Conservation (phyloP, 129 eudicot species). For the Solidago caesia region DNA sequence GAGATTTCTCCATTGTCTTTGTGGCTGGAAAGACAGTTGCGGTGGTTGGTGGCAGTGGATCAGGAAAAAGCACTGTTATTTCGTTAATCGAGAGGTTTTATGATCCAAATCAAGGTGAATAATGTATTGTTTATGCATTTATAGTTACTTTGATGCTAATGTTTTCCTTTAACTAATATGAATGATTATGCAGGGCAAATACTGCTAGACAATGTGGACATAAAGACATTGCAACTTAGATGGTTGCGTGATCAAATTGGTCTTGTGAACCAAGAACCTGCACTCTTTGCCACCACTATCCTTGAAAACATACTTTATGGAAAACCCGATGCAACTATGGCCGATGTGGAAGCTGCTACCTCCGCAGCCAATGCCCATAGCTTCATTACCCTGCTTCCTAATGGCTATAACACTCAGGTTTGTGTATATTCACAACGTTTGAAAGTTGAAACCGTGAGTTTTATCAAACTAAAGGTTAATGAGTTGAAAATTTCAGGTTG, state of each 20-base stretch:
- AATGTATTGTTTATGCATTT: background rate
- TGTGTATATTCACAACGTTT: background rate
- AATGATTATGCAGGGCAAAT: constrained; percentile 58
- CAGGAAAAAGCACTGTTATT: constrained; percentile 96
- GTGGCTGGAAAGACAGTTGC: constrained; percentile 98
- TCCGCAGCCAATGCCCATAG: constrained; percentile 95
- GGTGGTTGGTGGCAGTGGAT: constrained; percentile 97
- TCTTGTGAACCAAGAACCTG: constrained; percentile 96
- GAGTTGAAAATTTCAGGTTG: constrained; percentile 50
- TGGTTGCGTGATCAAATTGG: constrained; percentile 95
- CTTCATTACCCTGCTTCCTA: constrained; percentile 85
- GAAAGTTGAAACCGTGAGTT: background rate
- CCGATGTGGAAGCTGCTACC: constrained; percentile 87
- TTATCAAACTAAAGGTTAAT: background rate
- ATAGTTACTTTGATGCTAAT: background rate
- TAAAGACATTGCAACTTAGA: constrained; percentile 68
- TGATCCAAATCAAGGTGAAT: constrained; percentile 86
- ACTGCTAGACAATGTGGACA: constrained; percentile 80
- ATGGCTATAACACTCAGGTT: constrained; percentile 84
- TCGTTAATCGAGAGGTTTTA: constrained; percentile 88
- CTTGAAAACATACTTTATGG: constrained; percentile 94
- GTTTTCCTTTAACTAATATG: background rate
- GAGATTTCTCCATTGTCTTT: constrained; percentile 78
- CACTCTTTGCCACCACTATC: constrained; percentile 94
- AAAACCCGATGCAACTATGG: constrained; percentile 79